These are phyloP conservation scores for Tanacetum coccineum DNA, from an alignment of 129 eudicot species.

Conservation along the genomic window DNA sequence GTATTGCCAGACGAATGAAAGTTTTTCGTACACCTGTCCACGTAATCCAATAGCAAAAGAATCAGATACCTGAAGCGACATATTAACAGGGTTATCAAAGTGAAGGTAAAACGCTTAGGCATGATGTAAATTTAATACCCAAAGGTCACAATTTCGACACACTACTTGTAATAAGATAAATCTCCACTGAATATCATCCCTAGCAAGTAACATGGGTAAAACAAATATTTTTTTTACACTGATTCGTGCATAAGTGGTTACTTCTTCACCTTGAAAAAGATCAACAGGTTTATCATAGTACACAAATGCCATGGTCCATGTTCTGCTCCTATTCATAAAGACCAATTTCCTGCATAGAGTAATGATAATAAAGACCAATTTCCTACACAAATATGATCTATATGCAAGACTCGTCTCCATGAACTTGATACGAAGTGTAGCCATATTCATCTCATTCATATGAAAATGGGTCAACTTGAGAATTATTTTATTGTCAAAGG, in stretches of 20 bases:
- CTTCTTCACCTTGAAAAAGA: conserved; percentile 74
- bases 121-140: background rate
- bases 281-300: conserved; percentile 77
- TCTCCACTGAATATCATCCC: background rate
- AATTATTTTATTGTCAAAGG: too few species aligned
- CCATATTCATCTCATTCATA: too few species aligned
- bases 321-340: conserved; percentile 60
- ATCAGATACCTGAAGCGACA: conserved; percentile 41
- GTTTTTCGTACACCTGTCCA: conserved; percentile 69
- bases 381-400: too few species aligned
- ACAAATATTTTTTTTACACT: conserved; percentile 34
- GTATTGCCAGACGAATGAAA: conserved; percentile 56
- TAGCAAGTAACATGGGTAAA: background rate
- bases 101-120: background rate
- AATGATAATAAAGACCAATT: background rate
- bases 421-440: too few species aligned
- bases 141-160: background rate
- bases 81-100: background rate
- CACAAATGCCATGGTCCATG: conserved; percentile 58
- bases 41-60: too few species aligned
- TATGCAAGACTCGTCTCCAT: too few species aligned
- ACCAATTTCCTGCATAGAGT: conserved; percentile 61
- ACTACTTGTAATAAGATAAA: background rate
- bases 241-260: conserved; percentile 68
- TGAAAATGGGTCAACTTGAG: too few species aligned